These are phyloP conservation scores for Elasticomyces elasticus DNA, from an alignment of 495 filamentous ascomycete species.

Conservation along the genomic window DNA sequence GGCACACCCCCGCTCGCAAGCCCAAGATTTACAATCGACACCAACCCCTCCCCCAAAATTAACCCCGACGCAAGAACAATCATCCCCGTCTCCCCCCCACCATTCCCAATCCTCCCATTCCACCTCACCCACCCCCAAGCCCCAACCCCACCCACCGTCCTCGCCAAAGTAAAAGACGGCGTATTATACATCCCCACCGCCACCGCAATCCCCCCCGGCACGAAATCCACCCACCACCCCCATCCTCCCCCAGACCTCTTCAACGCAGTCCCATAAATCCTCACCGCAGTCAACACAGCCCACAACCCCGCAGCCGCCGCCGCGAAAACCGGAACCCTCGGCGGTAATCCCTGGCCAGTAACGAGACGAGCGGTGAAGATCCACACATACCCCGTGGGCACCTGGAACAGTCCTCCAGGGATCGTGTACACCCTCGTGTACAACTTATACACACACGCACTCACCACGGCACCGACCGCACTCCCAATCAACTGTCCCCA, in stretches of 20 bases:
- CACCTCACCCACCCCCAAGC: slow-evolving; percentile 68
- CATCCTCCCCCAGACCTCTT: slow-evolving; percentile 31
- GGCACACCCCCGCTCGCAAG: slow-evolving; percentile 73
- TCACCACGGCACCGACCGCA: slow-evolving; percentile 77
- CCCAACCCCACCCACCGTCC: slow-evolving; percentile 74
- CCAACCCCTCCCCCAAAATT: slow-evolving; percentile 85
- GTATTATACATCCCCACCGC: slow-evolving; percentile 97
- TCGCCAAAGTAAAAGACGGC: slow-evolving; percentile 85
- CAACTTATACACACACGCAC: slow-evolving; percentile 77
- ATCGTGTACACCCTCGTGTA: slow-evolving; percentile 86
- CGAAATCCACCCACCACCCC: slow-evolving; percentile 46
- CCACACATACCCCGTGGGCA: slow-evolving; percentile 92
- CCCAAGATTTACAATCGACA: slow-evolving; percentile 83
- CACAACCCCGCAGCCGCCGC: slow-evolving; percentile 60
- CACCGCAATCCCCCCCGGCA: slow-evolving; percentile 92
- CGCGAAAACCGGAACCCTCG: slow-evolving; percentile 70
- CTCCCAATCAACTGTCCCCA: slow-evolving; percentile 90
- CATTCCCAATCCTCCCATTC: slow-evolving; percentile 37
- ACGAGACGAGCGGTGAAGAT: slow-evolving; percentile 90
- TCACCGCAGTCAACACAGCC: slow-evolving; percentile 54
- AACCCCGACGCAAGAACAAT: slow-evolving; percentile 64
- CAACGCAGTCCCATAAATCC: slow-evolving; percentile 44
- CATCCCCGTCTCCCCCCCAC: slow-evolving; percentile 45
- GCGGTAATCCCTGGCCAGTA: slow-evolving; percentile 81
- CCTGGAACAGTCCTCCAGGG: slow-evolving; percentile 80